A percentile compares a stretch with the other conserved stretches of the same genome.
These are phyloP conservation scores for Gossypium raimondii DNA, from an alignment of 345 rosid genomes.

Conservation along the genomic window DNA sequence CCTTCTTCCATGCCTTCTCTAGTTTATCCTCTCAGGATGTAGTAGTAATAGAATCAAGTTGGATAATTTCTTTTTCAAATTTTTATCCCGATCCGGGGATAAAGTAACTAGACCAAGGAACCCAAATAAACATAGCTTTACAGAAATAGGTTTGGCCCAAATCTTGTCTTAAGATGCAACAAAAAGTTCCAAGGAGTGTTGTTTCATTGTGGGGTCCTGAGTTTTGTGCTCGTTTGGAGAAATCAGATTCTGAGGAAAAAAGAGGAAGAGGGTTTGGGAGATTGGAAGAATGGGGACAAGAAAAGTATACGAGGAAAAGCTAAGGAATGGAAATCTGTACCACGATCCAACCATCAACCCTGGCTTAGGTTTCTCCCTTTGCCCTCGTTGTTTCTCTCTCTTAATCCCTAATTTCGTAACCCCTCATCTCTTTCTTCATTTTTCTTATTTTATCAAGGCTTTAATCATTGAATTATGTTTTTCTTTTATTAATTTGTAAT, in stretches of 20 bases:
- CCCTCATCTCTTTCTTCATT: not conserved
- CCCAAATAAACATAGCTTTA: not conserved
- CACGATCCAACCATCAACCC: constrained; percentile 88
- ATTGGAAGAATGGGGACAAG: constrained; percentile 60
- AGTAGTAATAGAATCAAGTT: too few species aligned
- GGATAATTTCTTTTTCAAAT: too few species aligned
- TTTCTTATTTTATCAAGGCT: not conserved
- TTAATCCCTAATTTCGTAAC: constrained; percentile 53
- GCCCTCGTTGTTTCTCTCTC: constrained; percentile 94
- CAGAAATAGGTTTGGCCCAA: not conserved
- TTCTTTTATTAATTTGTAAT: not conserved
- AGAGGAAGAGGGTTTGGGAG: not conserved
- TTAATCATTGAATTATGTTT: not conserved
- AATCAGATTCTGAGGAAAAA: not conserved
- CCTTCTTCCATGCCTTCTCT: too few species aligned
- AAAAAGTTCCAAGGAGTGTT: not conserved
- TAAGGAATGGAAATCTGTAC: constrained; percentile 57
- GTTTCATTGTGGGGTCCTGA: not conserved
- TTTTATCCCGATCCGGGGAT: too few species aligned
- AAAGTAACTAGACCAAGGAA: not conserved
- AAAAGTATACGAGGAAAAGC: constrained; percentile 82
- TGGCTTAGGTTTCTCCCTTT: constrained; percentile 84
- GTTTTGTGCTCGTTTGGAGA: not conserved
- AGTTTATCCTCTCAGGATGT: too few species aligned
- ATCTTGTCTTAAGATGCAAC: not conserved